phyloP scores from a whole-genome alignment of 139 green algal genomes.

The Coelastrella sp. region DNA sequence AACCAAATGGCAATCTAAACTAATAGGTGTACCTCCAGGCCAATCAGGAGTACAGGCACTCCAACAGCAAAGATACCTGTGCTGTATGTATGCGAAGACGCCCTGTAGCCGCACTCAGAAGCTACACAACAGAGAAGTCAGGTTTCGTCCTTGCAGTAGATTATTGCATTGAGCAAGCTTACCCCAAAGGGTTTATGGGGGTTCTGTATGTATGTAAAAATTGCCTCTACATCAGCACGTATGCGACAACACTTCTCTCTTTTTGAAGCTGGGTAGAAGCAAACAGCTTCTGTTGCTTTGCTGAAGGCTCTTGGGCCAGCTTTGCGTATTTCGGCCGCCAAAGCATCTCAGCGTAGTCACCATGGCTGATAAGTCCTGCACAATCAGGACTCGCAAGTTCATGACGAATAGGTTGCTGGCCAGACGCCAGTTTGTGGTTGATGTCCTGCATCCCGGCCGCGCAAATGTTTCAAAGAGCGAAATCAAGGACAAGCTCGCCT shows the following conservation, averaged over 20 bases:
- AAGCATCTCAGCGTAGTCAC: conserved; percentile 47
- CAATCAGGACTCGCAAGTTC: conserved; percentile 96
- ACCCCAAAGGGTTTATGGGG: background rate
- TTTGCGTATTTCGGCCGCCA: conserved; percentile 5
- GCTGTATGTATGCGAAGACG: no score
- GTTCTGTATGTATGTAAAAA: no score
- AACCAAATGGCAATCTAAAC: no score
- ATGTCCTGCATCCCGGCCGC: conserved; percentile 97
- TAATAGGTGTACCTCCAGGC: no score
- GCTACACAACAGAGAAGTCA: no score
- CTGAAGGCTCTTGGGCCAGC: background rate
- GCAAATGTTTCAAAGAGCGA: conserved; percentile 98
- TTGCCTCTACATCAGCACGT: background rate
- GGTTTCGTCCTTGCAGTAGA: no score
- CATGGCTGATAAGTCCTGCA: conserved; percentile 95
- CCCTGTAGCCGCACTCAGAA: no score
- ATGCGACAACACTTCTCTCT: background rate
- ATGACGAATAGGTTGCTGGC: conserved; percentile 96
- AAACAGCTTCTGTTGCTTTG: background rate
- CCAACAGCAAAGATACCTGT: no score
- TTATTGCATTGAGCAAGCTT: no score
- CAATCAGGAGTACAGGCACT: no score
- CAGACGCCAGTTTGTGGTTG: conserved; percentile 96
- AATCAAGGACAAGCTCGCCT: conserved; percentile 96
- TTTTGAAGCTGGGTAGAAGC: background rate